Evolutionary conservation across 495 filamentous ascomycete species (phyloP).

Genomic region (Hyaloscypha bicolor): DNA sequence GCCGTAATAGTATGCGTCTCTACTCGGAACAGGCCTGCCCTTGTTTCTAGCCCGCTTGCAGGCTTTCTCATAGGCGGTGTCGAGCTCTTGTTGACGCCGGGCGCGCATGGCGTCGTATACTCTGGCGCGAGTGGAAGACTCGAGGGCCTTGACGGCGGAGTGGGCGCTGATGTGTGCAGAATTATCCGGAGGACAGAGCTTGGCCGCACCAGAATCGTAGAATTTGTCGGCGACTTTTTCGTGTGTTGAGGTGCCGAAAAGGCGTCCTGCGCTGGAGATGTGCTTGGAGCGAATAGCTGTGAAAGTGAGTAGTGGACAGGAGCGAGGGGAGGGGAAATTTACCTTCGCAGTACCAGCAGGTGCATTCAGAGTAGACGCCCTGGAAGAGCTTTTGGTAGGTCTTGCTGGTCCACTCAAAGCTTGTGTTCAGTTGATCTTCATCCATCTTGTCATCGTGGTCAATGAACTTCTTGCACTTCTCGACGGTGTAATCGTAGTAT

Average conservation of each 20-base stretch:
- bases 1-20: constrained; percentile 53
- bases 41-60: constrained; percentile 63
- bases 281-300: constrained; percentile 65
- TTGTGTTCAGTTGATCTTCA: constrained; percentile 58
- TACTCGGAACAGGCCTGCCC: constrained; percentile 49
- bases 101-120: constrained; percentile 34
- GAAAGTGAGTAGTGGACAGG: background rate
- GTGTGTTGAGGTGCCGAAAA: constrained; percentile 45
- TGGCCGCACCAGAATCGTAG: constrained; percentile 53
- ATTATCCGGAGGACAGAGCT: constrained; percentile 55
- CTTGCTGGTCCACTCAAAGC: constrained; percentile 77
- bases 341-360: constrained; percentile 88
- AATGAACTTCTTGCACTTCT: constrained; percentile 54
- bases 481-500: constrained; percentile 63
- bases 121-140: constrained; percentile 16
- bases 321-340: constrained; percentile 11
- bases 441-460: constrained; percentile 89
- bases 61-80: constrained; percentile 63
- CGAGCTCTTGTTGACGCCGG: constrained; percentile 43
- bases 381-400: constrained; percentile 63
- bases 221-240: constrained; percentile 57
- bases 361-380: constrained; percentile 78
- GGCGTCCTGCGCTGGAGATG: constrained; percentile 45
- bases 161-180: constrained; percentile 76
- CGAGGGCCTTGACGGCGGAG: constrained; percentile 50